A percentile compares a stretch with the other conserved stretches of the same genome.
phyloP scores from a whole-genome alignment of 2,329 filamentous ascomycete genomes.

The Westerdykella ornata region DNA sequence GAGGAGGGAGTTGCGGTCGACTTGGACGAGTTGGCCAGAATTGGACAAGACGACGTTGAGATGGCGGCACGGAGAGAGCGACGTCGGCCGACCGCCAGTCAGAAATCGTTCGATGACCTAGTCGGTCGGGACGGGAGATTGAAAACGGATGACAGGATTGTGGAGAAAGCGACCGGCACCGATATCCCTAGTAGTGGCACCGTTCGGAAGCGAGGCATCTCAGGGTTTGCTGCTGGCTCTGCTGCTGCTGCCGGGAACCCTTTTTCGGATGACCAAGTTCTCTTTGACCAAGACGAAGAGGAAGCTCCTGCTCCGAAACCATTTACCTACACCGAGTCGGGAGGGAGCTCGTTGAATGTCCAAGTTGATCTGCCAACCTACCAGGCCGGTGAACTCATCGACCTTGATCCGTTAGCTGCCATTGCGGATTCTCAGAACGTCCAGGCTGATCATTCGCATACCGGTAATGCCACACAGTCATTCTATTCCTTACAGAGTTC shows the following conservation, averaged over 20 bases:
- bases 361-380: constrained; percentile 12
- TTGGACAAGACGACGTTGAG: constrained; percentile 27
- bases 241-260: constrained; percentile 37
- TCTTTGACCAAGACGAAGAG: constrained; percentile 39
- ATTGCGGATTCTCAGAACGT: constrained; percentile 10
- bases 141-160: constrained; percentile 16
- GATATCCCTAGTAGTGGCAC: constrained; percentile 13
- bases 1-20: constrained; percentile 40
- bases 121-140: constrained; percentile 39
- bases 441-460: constrained; percentile 9
- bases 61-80: constrained; percentile 13
- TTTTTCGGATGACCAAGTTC: constrained; percentile 40
- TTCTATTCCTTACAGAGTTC: constrained; percentile 34
- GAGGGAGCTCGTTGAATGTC: constrained; percentile 28
- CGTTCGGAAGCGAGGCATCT: constrained; percentile 25
- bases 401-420: constrained; percentile 23
- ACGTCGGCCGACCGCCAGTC: constrained; percentile 8
- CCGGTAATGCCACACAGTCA: constrained; percentile 25
- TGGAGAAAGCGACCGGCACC: constrained; percentile 17
- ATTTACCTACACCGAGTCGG: constrained; percentile 23
- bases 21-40: constrained; percentile 34
- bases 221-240: constrained; percentile 38
- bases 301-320: constrained; percentile 26
- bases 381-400: constrained; percentile 22
- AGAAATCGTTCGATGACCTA: constrained; percentile 36